These are phyloP conservation scores for Trypanosoma theileri DNA, from an alignment of 208 protist species.

Conservation along the genomic window DNA sequence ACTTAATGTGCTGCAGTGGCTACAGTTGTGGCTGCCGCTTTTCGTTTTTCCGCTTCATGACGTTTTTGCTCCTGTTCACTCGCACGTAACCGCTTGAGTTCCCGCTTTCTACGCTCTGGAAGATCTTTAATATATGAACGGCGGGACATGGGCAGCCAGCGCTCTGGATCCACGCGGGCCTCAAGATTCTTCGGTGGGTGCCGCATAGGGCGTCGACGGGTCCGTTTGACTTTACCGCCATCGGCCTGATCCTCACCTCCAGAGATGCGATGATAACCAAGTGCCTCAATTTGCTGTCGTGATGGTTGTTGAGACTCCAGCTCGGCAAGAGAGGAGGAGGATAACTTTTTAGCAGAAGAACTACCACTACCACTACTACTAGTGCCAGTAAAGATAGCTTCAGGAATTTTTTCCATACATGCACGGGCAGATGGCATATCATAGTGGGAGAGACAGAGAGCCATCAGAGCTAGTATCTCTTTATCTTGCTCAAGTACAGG, in stretches of 20 bases:
- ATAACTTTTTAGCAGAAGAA: constrained; percentile 10
- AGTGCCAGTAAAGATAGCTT: not conserved
- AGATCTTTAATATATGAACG: constrained; percentile 87
- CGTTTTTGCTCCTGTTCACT: constrained; percentile 85
- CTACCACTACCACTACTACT: not conserved
- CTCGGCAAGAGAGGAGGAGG: constrained; percentile 37
- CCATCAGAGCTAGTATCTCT: constrained; percentile 52
- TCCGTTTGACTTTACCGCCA: constrained; percentile 10
- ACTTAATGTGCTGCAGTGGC: no score
- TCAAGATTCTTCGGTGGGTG: constrained; percentile 70
- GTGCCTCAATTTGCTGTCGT: constrained; percentile 46
- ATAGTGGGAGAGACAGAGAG: constrained; percentile 55
- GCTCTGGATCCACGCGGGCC: constrained; percentile 75
- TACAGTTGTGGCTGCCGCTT: constrained; percentile 11
- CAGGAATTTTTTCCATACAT: constrained; percentile 28
- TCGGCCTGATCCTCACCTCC: constrained; percentile 11
- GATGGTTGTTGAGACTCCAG: constrained; percentile 44
- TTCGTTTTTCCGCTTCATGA: constrained; percentile 43
- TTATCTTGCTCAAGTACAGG: constrained; percentile 37
- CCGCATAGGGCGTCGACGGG: constrained; percentile 42
- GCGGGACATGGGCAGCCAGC: constrained; percentile 81
- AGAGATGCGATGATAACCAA: constrained; percentile 58
- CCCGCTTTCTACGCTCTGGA: constrained; percentile 72
- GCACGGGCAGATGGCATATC: constrained; percentile 42
- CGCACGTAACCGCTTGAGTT: constrained; percentile 78